A percentile compares a stretch with the other conserved stretches of the same genome.
Conservation (phyloP, 176 grass and related monocot species). For the Oryza brachyantha region DNA sequence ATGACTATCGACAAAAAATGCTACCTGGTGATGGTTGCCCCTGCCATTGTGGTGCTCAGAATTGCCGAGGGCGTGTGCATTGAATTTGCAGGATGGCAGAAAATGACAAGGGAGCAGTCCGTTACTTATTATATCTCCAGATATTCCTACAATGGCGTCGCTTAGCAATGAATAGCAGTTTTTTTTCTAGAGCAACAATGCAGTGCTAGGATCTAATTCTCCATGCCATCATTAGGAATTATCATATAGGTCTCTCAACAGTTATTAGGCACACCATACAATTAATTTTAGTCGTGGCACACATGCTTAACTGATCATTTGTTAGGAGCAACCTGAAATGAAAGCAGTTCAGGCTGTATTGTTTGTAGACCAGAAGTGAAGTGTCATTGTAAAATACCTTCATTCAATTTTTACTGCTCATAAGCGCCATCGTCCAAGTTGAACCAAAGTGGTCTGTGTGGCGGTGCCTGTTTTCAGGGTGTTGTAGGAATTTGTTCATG, state of each 20-base stretch:
- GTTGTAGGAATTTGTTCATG: neutral
- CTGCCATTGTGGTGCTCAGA: constrained; percentile 67
- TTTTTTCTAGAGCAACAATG: constrained; percentile 25
- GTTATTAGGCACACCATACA: constrained; percentile 45
- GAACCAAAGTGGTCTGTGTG: constrained; percentile 16
- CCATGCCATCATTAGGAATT: constrained; percentile 35
- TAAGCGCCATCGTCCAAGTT: constrained; percentile 23
- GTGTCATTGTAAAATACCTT: constrained; percentile 37
- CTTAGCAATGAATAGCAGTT: constrained; percentile 9
- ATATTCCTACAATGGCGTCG: constrained; percentile 10
- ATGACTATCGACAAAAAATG: constrained; percentile 70
- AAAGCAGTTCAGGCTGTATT: constrained; percentile 40
- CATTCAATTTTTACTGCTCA: constrained; percentile 41
- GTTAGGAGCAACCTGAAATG: constrained; percentile 36
- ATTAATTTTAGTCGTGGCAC: constrained; percentile 39
- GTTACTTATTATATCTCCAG: constrained; percentile 6
- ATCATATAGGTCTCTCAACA: constrained; percentile 46
- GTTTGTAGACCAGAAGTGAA: constrained; percentile 16
- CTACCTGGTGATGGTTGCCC: constrained; percentile 43
- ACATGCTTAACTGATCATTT: constrained; percentile 40
- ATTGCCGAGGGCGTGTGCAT: constrained; percentile 74
- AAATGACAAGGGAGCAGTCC: constrained; percentile 9
- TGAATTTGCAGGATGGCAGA: constrained; percentile 38
- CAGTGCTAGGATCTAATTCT: constrained; percentile 36
- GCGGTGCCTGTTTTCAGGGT: neutral